Conservation (phyloP, 345 rosid genomes). For the Boechera stricta region DNA sequence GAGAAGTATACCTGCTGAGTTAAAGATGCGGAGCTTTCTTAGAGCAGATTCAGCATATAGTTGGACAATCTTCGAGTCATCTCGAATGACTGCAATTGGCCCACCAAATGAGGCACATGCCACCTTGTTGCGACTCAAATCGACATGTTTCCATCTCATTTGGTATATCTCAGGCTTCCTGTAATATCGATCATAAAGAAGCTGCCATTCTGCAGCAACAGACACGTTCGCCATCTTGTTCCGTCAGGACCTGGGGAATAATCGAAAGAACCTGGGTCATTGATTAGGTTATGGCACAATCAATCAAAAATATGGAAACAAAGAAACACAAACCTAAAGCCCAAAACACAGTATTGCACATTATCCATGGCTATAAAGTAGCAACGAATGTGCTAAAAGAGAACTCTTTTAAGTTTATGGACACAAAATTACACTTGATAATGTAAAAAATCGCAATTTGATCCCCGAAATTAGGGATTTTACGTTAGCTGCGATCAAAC, state of each 20-base stretch:
- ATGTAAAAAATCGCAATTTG: constrained; percentile 5
- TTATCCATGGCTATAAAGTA: not conserved
- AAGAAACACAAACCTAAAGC: not conserved
- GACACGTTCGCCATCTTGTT: constrained; percentile 80
- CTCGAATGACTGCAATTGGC: constrained; percentile 92
- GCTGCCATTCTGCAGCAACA: constrained; percentile 99
- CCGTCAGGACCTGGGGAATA: constrained; percentile 3
- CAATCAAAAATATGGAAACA: not conserved
- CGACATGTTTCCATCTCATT: constrained; percentile 90
- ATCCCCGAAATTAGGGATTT: not conserved
- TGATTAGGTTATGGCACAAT: constrained; percentile 11
- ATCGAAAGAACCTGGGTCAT: not conserved
- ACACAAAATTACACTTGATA: not conserved
- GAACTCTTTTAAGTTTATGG: not conserved
- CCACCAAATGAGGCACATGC: constrained; percentile 97
- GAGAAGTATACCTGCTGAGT: constrained; percentile 79
- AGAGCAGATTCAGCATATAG: constrained; percentile 96
- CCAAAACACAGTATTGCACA: not conserved
- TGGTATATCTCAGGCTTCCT: constrained; percentile 89
- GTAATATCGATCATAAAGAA: constrained; percentile 79
- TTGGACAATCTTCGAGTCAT: constrained; percentile 98
- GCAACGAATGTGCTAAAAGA: not conserved
- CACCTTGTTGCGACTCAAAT: constrained; percentile 83
- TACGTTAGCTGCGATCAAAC: not conserved
- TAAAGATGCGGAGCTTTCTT: constrained; percentile 92